Evolutionary conservation across 441 rosid species (phyloP).

Genomic region (Mallotus japonicus): DNA sequence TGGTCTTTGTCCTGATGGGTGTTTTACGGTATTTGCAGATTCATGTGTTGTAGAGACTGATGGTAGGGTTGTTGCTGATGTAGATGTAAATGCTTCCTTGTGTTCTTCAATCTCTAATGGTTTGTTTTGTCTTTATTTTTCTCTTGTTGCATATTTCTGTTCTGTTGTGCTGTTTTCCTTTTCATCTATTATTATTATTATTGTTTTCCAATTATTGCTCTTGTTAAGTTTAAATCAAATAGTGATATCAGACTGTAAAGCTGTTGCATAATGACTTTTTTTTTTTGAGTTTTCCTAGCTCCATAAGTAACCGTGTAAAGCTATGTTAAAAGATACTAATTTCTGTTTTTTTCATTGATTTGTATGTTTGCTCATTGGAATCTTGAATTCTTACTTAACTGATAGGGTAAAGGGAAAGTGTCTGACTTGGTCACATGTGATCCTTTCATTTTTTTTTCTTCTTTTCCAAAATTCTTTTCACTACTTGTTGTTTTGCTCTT

Average conservation of each 20-base stretch:
- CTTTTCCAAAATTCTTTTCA: neutral
- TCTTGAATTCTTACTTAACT: neutral
- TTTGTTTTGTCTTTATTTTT: constrained; percentile 25
- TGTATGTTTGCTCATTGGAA: neutral
- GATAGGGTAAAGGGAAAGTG: neutral
- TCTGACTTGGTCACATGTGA: neutral
- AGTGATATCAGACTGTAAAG: constrained; percentile 9
- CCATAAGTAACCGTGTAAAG: neutral
- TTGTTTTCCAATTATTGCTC: neutral
- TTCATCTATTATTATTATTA: neutral
- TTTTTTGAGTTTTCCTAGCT: neutral
- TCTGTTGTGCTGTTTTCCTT: neutral
- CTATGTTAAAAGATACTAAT: neutral
- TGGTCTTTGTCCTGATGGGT: neutral
- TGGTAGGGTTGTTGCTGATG: constrained; percentile 25
- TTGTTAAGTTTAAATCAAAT: constrained; percentile 1
- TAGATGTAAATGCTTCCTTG: constrained; percentile 33
- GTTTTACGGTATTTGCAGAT: constrained; percentile 42
- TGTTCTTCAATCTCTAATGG: constrained; percentile 63
- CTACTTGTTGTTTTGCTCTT: neutral
- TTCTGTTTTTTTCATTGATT: neutral
- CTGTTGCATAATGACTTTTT: constrained; percentile 3
- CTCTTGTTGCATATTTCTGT: neutral
- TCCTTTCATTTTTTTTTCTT: no score
- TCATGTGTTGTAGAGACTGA: constrained; percentile 46